These are phyloP conservation scores for Penicillium brevicompactum DNA, from an alignment of 2,329 filamentous ascomycete species.

Conservation along the genomic window DNA sequence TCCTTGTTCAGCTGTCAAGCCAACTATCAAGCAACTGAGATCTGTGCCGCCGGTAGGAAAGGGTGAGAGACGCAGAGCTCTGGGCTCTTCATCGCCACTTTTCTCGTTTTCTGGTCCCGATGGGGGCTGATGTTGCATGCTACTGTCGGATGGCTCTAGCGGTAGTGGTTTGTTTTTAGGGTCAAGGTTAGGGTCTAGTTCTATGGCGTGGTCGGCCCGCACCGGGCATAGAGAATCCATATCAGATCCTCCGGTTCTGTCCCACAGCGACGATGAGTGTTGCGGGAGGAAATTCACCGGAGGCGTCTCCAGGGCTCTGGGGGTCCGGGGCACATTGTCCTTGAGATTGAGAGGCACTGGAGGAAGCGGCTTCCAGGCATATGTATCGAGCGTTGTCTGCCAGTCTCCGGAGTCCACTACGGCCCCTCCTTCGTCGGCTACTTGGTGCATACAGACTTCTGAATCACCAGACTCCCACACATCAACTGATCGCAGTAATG, in stretches of 20 bases:
- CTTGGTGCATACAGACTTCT: background rate
- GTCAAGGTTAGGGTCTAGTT: background rate
- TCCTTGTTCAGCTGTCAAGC: background rate
- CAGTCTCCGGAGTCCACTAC: background rate
- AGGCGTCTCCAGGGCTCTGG: background rate
- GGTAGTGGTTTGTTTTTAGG: background rate
- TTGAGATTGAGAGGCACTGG: background rate
- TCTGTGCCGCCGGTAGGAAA: background rate
- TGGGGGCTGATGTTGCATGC: background rate
- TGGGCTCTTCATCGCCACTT: background rate
- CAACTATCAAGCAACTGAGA: background rate
- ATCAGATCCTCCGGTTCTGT: background rate
- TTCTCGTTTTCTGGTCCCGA: background rate
- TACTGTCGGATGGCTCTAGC: background rate
- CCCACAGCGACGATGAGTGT: background rate
- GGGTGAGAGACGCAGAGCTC: background rate
- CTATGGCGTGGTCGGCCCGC: background rate
- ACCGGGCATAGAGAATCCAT: background rate
- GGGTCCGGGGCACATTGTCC: background rate
- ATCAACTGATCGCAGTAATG: background rate
- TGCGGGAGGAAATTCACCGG: background rate
- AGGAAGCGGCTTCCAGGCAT: background rate
- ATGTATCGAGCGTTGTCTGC: background rate
- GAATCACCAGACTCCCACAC: background rate
- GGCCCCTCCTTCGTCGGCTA: background rate